phyloP scores from a whole-genome alignment of 2,329 filamentous ascomycete species.

The Botrytis byssoidea region DNA sequence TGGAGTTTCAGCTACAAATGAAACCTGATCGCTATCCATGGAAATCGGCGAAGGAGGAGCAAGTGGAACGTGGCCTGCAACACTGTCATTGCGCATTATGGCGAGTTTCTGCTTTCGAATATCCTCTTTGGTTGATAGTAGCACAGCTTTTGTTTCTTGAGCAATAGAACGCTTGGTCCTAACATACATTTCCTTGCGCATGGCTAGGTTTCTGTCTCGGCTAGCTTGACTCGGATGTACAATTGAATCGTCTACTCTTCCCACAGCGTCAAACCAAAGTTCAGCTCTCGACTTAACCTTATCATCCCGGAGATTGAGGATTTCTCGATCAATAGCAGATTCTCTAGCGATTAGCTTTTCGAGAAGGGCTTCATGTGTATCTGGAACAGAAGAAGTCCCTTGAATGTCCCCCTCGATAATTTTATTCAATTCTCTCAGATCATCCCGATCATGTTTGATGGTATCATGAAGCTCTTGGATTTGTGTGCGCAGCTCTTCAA shows the following conservation, averaged over 20 bases:
- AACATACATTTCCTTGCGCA: background rate
- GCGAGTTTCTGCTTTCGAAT: background rate
- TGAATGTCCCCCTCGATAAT: background rate
- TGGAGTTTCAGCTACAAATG: background rate
- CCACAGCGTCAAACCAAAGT: background rate
- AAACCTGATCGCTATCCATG: background rate
- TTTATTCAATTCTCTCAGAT: background rate
- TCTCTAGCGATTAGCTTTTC: background rate
- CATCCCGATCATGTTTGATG: background rate
- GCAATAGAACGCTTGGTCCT: background rate
- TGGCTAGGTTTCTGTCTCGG: background rate
- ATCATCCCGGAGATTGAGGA: background rate
- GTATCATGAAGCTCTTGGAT: background rate
- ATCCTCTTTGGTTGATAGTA: background rate
- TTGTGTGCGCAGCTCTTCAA: background rate
- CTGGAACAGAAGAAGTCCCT: background rate
- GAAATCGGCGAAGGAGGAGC: background rate
- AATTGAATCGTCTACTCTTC: slow-evolving; percentile 3
- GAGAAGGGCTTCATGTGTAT: background rate
- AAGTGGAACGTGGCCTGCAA: background rate
- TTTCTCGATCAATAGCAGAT: background rate
- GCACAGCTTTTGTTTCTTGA: background rate
- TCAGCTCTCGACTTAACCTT: background rate
- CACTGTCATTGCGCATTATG: background rate
- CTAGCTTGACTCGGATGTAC: background rate